Evolutionary conservation across 768 basidiomycete species (phyloP).

Genomic region (Tylopilus sp.): DNA sequence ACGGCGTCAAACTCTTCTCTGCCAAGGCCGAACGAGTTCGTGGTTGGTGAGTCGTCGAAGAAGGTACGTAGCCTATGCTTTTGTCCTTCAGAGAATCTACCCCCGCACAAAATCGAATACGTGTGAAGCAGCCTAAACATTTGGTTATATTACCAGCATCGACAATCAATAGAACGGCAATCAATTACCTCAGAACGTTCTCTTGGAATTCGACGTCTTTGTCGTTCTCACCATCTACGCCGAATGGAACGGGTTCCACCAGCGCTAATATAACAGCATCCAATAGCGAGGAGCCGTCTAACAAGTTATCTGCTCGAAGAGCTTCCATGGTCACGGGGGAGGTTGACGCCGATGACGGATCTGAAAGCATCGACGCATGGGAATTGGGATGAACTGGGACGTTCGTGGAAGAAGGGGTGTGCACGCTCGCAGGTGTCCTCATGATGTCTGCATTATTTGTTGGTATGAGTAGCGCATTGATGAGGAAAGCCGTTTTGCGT

Average conservation of each 20-base stretch:
- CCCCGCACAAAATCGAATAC: conserved; percentile 42
- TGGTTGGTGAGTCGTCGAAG: conserved; percentile 20
- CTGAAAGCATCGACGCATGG: conserved; percentile 57
- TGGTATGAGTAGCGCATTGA: conserved; percentile 67
- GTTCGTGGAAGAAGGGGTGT: conserved; percentile 21
- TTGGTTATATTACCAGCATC: conserved; percentile 1
- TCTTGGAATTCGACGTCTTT: conserved; percentile 66
- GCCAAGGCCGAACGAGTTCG: conserved; percentile 28
- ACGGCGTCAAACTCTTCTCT: conserved; percentile 24
- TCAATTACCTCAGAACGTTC: conserved; percentile 50
- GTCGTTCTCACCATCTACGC: conserved; percentile 62
- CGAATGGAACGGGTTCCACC: conserved; percentile 55
- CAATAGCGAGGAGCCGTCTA: conserved; percentile 35
- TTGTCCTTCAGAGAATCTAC: conserved; percentile 29
- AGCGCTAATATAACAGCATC: conserved; percentile 51
- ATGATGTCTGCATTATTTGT: conserved; percentile 16
- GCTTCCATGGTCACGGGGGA: conserved; percentile 47
- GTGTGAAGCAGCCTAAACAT: conserved; percentile 47
- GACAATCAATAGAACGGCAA: background rate
- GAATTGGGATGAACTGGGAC: conserved; percentile 66
- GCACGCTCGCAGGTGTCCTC: conserved; percentile 10
- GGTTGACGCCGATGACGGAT: conserved; percentile 53
- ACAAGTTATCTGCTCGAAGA: conserved; percentile 36
- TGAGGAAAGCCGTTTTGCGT: conserved; percentile 74
- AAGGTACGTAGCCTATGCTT: conserved; percentile 27